Evolutionary conservation across 805 yeast genomes (phyloP).

Genomic region (Wickerhamiella sorbophila): DNA sequence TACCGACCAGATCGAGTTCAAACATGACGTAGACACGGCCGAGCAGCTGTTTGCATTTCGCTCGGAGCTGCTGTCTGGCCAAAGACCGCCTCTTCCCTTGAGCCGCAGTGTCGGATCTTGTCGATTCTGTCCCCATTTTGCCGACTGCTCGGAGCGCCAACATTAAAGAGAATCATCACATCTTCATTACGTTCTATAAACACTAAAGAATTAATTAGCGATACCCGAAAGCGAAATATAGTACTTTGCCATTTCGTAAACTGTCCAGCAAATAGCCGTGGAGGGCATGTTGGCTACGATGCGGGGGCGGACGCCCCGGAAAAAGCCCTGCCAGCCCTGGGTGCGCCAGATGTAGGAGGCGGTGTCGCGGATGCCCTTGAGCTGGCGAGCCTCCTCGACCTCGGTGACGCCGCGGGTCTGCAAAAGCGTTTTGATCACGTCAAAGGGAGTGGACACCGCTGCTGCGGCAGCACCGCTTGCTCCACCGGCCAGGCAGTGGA

Average conservation of each 20-base stretch:
- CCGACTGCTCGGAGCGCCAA: background rate
- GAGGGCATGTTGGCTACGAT: constrained; percentile 87
- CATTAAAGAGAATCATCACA: background rate
- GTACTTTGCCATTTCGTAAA: constrained; percentile 91
- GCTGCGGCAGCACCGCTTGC: constrained; percentile 92
- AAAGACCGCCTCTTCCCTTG: constrained; percentile 5
- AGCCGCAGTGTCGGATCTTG: background rate
- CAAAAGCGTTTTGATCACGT: constrained; percentile 74
- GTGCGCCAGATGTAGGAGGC: constrained; percentile 43
- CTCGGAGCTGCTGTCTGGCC: constrained; percentile 8
- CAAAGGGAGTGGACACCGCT: constrained; percentile 87
- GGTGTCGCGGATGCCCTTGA: constrained; percentile 58
- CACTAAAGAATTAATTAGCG: background rate
- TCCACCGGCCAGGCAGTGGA: constrained; percentile 88
- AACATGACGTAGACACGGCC: background rate
- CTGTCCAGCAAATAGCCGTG: constrained; percentile 95
- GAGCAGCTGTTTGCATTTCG: constrained; percentile 6
- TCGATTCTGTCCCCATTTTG: background rate
- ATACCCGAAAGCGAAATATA: constrained; percentile 26
- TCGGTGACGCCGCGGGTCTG: constrained; percentile 51
- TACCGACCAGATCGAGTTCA: background rate
- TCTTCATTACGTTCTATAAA: constrained; percentile 1
- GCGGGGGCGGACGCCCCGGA: constrained; percentile 80
- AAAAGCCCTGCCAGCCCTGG: constrained; percentile 44
- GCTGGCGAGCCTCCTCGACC: constrained; percentile 31